Evolutionary conservation across 345 rosid species (phyloP), one percentile per base, ranked within the genome.

Genomic region (Psidium guajava): DNA sequence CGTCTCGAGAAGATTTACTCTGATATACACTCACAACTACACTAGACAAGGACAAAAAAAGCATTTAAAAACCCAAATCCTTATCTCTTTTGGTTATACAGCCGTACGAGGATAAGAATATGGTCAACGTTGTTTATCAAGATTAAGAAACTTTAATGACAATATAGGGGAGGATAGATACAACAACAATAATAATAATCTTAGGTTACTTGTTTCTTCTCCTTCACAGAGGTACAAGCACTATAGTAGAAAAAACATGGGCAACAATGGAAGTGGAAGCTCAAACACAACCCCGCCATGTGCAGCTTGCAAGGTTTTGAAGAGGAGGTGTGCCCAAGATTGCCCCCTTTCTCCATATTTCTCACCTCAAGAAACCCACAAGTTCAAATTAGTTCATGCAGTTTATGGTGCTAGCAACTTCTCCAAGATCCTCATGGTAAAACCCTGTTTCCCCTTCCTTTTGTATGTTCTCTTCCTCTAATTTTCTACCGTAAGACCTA

Each of bases 361-460:
- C 87, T 95, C 99, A 10, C 99, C 99, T 4, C 93, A 93, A 50
- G 97, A 96, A 83, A 95, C 99, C 81, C 96, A 94, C 54, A 96
- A 94, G 86, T 95, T 96, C 83, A 97, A 98, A 59, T 92, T 94
- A 8, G 95, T 96, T 83, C 98, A 95, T 88, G 94, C 91, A 90
- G 96, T 96, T 84, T 96, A 94, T 80, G 98, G 98, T 44, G 99
- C 99, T 75, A 96, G 98, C 88, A 96, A 96, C 84, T 97, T 96
- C 91, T 93, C 96, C 75, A 96, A 95, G 91, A 89, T 95, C 95
- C 92, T 96, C 44, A 90, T 91, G 98, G 98, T 93, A 91, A 59
- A 59, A 64, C 22, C 44, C 42, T 28, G 8, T 64, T 64, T 64
- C 75, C 75, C 75, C 6, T 61, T 27, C 40, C 73, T 61, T 14